These are phyloP conservation scores for Adansonia rubrostipa DNA, from an alignment of 441 rosid species.

Conservation along the genomic window DNA sequence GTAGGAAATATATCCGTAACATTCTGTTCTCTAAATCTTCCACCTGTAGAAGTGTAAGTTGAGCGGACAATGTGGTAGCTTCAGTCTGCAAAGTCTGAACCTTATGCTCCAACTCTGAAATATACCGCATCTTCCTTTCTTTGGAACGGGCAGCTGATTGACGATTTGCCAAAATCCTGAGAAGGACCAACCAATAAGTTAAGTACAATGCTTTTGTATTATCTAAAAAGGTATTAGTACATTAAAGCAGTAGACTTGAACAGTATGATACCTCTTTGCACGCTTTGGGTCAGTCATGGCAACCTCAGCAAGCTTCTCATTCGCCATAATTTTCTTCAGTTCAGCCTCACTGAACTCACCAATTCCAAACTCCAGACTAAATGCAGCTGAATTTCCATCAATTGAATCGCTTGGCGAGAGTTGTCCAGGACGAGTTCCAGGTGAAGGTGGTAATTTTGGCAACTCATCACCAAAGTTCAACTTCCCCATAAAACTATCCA, in stretches of 20 bases:
- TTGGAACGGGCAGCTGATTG: conserved; percentile 97
- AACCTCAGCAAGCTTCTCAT: conserved; percentile 89
- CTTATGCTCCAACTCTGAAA: conserved; percentile 89
- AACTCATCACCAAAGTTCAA: conserved; percentile 77
- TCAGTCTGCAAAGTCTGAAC: conserved; percentile 98
- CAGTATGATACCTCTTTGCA: conserved; percentile 72
- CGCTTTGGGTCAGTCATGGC: conserved; percentile 89
- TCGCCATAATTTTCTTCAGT: conserved; percentile 89
- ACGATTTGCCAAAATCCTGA: conserved; percentile 91
- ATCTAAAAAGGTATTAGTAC: neutral
- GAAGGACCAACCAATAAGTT: conserved; percentile 24
- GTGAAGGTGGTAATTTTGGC: conserved; percentile 75
- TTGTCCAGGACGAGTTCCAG: conserved; percentile 64
- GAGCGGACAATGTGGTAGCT: conserved; percentile 96
- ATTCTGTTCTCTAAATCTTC: conserved; percentile 14
- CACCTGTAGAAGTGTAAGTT: conserved; percentile 90
- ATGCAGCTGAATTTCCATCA: conserved; percentile 68
- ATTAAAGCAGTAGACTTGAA: neutral
- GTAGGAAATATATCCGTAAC: conserved; percentile 9
- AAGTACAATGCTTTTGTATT: neutral
- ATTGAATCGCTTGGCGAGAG: conserved; percentile 67
- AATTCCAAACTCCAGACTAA: conserved; percentile 77
- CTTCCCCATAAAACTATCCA: conserved; percentile 90
- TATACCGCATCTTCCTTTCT: conserved; percentile 92
- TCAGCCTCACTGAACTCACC: conserved; percentile 88